Base-by-base conservation (phyloP, 2,329 filamentous ascomycete genomes). In the Metarhizium album region DNA sequence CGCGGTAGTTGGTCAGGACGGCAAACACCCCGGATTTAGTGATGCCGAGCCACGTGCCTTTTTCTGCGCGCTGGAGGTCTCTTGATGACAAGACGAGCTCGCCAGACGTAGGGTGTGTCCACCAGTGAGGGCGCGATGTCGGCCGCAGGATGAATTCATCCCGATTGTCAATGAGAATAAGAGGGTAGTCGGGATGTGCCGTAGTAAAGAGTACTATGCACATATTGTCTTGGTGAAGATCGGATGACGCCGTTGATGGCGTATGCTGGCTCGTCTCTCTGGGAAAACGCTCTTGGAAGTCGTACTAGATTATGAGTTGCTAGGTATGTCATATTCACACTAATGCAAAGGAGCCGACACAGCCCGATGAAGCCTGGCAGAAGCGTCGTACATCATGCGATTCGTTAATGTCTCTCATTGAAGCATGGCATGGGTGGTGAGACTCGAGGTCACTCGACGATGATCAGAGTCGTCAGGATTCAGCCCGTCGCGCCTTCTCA, bases 141-240 rank as follows among this genome's bases (percentile, higher is more conserved):
- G 81, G 81, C 27, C 81, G 74, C 14, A 83, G 72, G 55, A 84
- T 79, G 67, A 78, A 84, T 64, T 84, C 86, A 70, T 91, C 87
- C 59, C 87, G 79, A 65, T 91, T 91, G 69, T 90, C 81, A 62
- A 90, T 73, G 53, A 87, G 70, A 59, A 91, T 85, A 53, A 90
- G 74, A 24, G 84, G 76, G 67, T 90, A 90, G 57, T 78, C 73
- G 9, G 87, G 86, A 62, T 90, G 86, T 45, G 83, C 76, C 18
- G 86, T 90, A 24, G 86, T 87, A 52, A 88, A 71, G 45, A 90
- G 72, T 46, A 82, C 83, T 68, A 90, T 90, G 64, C 87, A 90
- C 86, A 90, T 90, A 42, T 18, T 27, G 42, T 29, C 27, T 29
- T 29, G 27, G 11, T 3, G 16, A n/a, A n/a, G n/a, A n/a, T n/a